Evolutionary conservation across 257 asterid genomes (phyloP).

Genomic region (Nicotiana attenuata): DNA sequence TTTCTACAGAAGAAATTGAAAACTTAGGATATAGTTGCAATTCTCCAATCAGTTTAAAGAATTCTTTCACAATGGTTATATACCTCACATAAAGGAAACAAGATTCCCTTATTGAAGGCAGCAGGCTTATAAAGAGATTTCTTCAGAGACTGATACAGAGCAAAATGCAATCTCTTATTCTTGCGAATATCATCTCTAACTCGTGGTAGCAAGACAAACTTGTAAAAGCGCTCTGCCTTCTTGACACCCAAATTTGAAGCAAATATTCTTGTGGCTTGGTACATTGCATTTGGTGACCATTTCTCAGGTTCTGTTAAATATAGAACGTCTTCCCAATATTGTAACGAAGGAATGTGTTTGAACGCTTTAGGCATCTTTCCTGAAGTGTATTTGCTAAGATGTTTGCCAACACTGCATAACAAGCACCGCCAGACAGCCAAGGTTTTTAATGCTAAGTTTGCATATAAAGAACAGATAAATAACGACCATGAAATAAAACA

Average conservation of each 20-base stretch:
- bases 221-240: constrained; percentile 82
- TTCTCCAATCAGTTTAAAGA: not conserved
- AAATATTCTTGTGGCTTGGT: constrained; percentile 88
- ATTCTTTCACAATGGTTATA: not conserved
- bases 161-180: constrained; percentile 82
- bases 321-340: constrained; percentile 81
- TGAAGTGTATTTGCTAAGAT: constrained; percentile 69
- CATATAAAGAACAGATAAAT: not conserved
- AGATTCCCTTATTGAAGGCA: constrained; percentile 87
- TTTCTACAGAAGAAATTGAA: not conserved
- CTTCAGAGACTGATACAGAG: constrained; percentile 74
- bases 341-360: constrained; percentile 71
- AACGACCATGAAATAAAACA: not conserved
- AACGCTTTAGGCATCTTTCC: constrained; percentile 93
- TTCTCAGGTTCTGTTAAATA: constrained; percentile 83
- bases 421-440: not conserved
- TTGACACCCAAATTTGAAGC: constrained; percentile 84
- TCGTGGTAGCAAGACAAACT: constrained; percentile 84
- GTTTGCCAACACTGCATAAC: constrained; percentile 69
- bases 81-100: constrained; percentile 87
- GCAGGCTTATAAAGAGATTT: constrained; percentile 86
- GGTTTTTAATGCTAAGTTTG: not conserved
- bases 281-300: constrained; percentile 92
- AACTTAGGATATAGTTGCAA: constrained; percentile 1
- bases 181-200: constrained; percentile 84